phyloP scores from a whole-genome alignment of 2,329 filamentous ascomycete genomes.

The Ustulina deusta region DNA sequence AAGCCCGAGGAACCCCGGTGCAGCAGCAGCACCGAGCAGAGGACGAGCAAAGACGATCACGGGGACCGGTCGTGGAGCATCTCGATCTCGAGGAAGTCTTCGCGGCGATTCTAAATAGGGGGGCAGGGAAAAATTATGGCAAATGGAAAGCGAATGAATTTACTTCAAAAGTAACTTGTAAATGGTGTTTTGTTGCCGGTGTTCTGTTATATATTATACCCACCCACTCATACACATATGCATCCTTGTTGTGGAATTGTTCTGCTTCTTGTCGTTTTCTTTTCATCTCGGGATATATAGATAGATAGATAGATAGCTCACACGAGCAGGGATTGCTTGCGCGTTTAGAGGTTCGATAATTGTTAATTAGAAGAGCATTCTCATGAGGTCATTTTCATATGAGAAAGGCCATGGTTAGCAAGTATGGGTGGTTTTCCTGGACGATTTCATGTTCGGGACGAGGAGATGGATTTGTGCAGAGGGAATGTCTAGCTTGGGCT shows the following conservation, averaged over 20 bases:
- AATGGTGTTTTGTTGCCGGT: conserved; percentile 5
- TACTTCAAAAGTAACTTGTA: not conserved
- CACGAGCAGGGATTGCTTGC: not conserved
- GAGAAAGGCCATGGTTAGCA: no score
- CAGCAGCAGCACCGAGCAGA: conserved; percentile 12
- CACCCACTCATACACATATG: conserved; percentile 2
- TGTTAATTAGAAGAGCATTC: not conserved
- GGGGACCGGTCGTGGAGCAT: conserved; percentile 23
- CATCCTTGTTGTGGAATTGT: conserved; percentile 6
- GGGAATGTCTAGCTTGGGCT: not conserved
- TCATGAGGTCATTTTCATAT: not conserved
- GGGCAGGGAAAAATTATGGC: not conserved
- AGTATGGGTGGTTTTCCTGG: no score
- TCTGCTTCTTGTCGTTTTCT: not conserved
- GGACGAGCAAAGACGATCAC: conserved; percentile 24
- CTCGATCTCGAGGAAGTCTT: conserved; percentile 32
- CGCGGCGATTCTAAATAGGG: conserved; percentile 19
- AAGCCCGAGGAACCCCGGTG: conserved; percentile 15
- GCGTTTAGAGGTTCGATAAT: not conserved
- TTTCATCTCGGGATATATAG: not conserved
- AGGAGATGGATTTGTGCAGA: no score
- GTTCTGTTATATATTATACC: not conserved
- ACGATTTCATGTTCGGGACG: no score
- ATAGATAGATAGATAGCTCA: not conserved
- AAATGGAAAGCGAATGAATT: not conserved